phyloP scores from a whole-genome alignment of 805 yeast species.

The Zygosaccharomyces siamensis region DNA sequence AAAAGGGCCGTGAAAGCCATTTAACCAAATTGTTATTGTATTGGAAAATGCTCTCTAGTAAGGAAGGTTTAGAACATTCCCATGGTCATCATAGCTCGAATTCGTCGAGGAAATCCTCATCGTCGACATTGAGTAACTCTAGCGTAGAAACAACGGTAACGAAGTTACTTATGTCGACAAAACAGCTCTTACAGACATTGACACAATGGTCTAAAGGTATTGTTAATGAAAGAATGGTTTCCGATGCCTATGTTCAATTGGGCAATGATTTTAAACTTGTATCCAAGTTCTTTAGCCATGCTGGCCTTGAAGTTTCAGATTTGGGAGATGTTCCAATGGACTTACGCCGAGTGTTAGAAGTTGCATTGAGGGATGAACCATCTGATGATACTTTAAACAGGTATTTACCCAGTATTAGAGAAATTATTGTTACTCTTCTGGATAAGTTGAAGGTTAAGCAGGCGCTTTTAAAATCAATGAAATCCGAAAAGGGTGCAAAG shows the following conservation, averaged over 20 bases:
- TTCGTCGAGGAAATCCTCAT: constrained; percentile 14
- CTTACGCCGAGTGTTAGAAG: constrained; percentile 73
- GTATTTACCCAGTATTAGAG: constrained; percentile 79
- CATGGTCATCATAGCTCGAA: constrained; percentile 1
- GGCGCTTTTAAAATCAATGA: constrained; percentile 35
- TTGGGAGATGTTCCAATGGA: constrained; percentile 87
- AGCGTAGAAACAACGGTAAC: constrained; percentile 78
- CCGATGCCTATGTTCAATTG: constrained; percentile 82
- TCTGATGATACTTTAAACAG: constrained; percentile 75
- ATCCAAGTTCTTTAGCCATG: constrained; percentile 68
- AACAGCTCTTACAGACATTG: constrained; percentile 76
- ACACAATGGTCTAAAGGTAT: constrained; percentile 84
- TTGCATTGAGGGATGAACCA: constrained; percentile 79
- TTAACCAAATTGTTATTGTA: not conserved
- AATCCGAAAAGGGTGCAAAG: constrained; percentile 16
- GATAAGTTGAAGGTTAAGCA: constrained; percentile 81
- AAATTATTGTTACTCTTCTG: constrained; percentile 74
- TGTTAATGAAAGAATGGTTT: constrained; percentile 79
- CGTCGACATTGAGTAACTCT: constrained; percentile 29
- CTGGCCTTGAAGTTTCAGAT: constrained; percentile 78
- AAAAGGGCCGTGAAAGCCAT: not conserved
- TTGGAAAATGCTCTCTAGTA: constrained; percentile 6
- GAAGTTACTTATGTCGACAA: constrained; percentile 77
- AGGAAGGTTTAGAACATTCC: not conserved
- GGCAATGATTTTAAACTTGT: constrained; percentile 93